Percentiles rank a stretch among this genome's conserved stretches.
Evolutionary conservation across 768 basidiomycete genomes (phyloP).

Genomic region (Kwoniella sp.): DNA sequence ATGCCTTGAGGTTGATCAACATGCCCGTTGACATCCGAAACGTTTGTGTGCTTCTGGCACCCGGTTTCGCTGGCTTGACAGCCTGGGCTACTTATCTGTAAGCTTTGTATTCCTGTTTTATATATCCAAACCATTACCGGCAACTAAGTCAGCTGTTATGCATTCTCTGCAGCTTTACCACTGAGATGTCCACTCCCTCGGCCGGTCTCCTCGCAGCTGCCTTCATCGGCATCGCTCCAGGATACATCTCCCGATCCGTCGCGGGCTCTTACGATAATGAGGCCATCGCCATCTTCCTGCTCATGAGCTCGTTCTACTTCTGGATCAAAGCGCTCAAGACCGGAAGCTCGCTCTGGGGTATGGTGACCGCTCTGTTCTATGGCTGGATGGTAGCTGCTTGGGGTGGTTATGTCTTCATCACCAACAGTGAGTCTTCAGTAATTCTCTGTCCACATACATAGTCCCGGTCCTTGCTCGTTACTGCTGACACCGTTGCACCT

Average conservation of each 20-base stretch:
- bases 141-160: too few species aligned
- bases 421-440: conserved; percentile 66
- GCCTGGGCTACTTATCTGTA: conserved; percentile 97
- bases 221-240: conserved; percentile 94
- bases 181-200: conserved; percentile 91
- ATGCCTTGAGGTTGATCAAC: conserved; percentile 78
- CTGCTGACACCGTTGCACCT: neutral
- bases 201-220: conserved; percentile 96
- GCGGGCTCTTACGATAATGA: conserved; percentile 99
- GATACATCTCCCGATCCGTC: conserved; percentile 98
- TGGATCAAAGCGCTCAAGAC: conserved; percentile 97
- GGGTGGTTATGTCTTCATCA: conserved; percentile 98
- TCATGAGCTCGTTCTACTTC: conserved; percentile 97
- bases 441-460: neutral
- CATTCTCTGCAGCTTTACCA: conserved; percentile 75
- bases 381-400: conserved; percentile 99
- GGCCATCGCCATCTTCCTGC: conserved; percentile 98
- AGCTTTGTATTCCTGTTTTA: conserved; percentile 45
- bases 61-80: conserved; percentile 93
- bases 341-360: conserved; percentile 89
- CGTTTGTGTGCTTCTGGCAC: conserved; percentile 93
- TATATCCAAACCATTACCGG: neutral
- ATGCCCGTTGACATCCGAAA: conserved; percentile 97
- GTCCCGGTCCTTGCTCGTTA: neutral
- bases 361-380: conserved; percentile 90